Evolutionary conservation across 768 basidiomycete species (phyloP), one percentile per base, ranked within the genome.

Genomic region (Mycena metata): DNA sequence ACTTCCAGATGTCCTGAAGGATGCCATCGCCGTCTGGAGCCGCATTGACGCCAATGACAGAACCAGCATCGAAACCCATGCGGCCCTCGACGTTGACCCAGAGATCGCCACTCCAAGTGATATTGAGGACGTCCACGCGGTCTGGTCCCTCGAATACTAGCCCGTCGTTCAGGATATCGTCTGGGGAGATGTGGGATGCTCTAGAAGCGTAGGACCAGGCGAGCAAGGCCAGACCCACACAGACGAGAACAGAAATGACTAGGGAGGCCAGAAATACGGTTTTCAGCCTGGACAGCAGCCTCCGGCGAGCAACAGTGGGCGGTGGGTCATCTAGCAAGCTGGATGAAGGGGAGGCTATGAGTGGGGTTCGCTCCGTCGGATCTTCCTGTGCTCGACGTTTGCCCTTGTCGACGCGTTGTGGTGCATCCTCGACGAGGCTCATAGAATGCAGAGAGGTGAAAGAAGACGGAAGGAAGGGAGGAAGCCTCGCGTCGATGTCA

Each of bases 61-160:
- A 76, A 2, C 90, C 91, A 9, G 89, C 91, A 74, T 94, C 88
- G n/a, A 94, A 67, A 0, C 93, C 93, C 17, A 91, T 74, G 54
- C 84, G 80, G 5, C 84, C 90, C 19, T 85, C 79, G 7, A 93
- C 80, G 45, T 80, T 81, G 39, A 94, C 66, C 88, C 89, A 90
- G 33, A 93, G 74, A 4, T 83, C 88, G 11, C 87, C 90, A 8
- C 85, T 82, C 21, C 75, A 72, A 17, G 91, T 90, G 62, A 88
- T 81, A 67, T 90, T 90, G 59, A 91, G 78, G 2, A 94, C 83
- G 65, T 90, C 83, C 47, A 94, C 78, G 26, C 82, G 79, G 71
- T 89, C 86, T 0, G 92, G 92, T 2, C 90, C 90, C 47, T 82
- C 77, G 50, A 91, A 78, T 12, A 87, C 83, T 17, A 94, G 73